phyloP scores from a whole-genome alignment of 257 asterid species.

The Nicotiana benthamiana region DNA sequence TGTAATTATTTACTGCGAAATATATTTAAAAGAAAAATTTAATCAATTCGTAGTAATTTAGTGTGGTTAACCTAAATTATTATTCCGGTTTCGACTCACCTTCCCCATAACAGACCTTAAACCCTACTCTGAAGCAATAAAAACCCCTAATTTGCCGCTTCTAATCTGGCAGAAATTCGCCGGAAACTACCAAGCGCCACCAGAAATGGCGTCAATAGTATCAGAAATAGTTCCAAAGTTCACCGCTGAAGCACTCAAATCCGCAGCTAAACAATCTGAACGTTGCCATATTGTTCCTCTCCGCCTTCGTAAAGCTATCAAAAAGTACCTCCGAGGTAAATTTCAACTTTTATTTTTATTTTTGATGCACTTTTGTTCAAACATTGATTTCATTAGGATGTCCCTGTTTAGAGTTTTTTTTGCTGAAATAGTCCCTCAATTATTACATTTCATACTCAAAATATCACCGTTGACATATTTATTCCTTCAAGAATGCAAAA shows the following conservation, averaged over 20 bases:
- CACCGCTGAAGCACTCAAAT: constrained; percentile 75
- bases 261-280: constrained; percentile 86
- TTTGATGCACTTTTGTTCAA: not conserved
- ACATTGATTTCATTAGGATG: not conserved
- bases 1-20: too few relatives aligned
- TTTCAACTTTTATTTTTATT: not conserved
- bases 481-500: not conserved
- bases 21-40: too few relatives aligned
- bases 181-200: not conserved
- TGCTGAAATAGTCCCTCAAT: not conserved
- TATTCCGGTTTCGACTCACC: too few relatives aligned
- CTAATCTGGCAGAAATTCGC: not conserved
- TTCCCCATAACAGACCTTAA: not conserved
- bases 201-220: constrained; percentile 48
- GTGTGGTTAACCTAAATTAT: too few relatives aligned
- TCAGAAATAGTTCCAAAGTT: constrained; percentile 62
- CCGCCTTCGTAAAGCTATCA: constrained; percentile 73
- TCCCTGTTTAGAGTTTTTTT: constrained; percentile 1
- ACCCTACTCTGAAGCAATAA: not conserved
- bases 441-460: not conserved
- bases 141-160: not conserved
- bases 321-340: constrained; percentile 61
- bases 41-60: too few relatives aligned
- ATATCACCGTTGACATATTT: not conserved
- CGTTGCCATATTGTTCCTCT: constrained; percentile 63